Conservation (phyloP, 192 early-diverging fungal genomes). For the Funneliformis mosseae region DNA sequence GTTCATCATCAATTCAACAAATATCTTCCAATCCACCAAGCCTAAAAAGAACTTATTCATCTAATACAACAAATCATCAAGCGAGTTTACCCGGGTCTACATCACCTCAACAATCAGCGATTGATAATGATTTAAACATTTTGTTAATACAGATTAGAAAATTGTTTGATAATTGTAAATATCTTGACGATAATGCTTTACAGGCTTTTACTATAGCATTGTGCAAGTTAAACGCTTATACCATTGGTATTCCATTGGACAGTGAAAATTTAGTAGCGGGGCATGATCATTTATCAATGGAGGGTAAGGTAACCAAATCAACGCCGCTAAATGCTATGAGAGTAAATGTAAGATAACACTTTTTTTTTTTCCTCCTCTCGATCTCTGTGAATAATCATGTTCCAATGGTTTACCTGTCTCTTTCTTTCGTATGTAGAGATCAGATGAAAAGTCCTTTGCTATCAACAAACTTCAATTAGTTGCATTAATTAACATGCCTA, state of each 20-base stretch:
- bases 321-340: slow-evolving; percentile 40
- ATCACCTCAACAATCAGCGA: slow-evolving; percentile 41
- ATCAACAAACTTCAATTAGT: slow-evolving; percentile 73
- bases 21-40: slow-evolving; percentile 26
- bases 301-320: slow-evolving; percentile 39
- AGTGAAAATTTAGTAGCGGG: not conserved
- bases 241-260: slow-evolving; percentile 50
- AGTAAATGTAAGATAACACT: slow-evolving; percentile 38
- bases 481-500: slow-evolving; percentile 57
- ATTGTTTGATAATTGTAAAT: slow-evolving; percentile 68
- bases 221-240: slow-evolving; percentile 62
- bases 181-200: slow-evolving; percentile 61
- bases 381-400: not conserved
- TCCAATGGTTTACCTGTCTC: not conserved
- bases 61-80: not conserved
- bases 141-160: slow-evolving; percentile 58
- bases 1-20: slow-evolving; percentile 29
- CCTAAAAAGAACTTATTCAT: slow-evolving; percentile 13
- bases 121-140: slow-evolving; percentile 50
- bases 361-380: not conserved
- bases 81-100: not conserved
- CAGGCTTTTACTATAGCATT: slow-evolving; percentile 67
- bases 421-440: slow-evolving; percentile 47
- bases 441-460: slow-evolving; percentile 78
- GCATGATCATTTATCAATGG: not conserved